Base-by-base conservation (phyloP, 108 stramenopile species). In the Cyclotella distinguenda region DNA sequence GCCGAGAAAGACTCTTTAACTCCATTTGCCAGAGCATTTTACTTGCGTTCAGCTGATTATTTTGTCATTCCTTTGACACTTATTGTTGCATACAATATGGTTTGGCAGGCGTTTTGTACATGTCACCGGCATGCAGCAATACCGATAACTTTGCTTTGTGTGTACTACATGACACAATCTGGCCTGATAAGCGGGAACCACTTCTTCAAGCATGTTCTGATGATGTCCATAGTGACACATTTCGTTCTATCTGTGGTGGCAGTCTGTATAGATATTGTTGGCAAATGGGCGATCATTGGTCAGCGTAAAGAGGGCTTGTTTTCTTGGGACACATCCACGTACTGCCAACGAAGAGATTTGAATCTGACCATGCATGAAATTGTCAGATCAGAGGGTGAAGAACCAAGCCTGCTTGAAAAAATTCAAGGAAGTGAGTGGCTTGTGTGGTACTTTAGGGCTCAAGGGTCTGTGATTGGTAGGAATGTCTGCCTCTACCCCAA, bases 1-100 rank as follows among this genome's bases (percentile, higher is more conserved):
- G 52, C 50, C 13, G 19, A 16, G 42, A 18, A 30, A 26, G 66
- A 74, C 1, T 53, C 58, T 18, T 19, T 87, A 27, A 66, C 83
- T 23, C 86, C 86, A 23, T 87, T 87, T 57, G 86, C 81, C 1
- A 79, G 62, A 59, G 86, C 86, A 10, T 72, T 84, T 49, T 79
- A 80, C 74, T 30, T 49, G 16, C 31, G 78, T 10, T 35, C 79
- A 45, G 86, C 83, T 12, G 21, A 65, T 10, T 84, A 87, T 54
- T 84, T 81, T 57, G 83, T 87, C 4, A 78, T 42, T 33, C 66
- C 80, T 10, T 51, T 75, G 9, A 36, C 28, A 39, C 32, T 80
- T 34, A 77, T 87, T 55, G 49, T 82, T 19, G 10, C 68, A 0
- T 58, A 4, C 47, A 48, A 48, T 22, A 48, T 25, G 3, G 1